Conservation (phyloP, 768 basidiomycete species). For the Collybia sp. region DNA sequence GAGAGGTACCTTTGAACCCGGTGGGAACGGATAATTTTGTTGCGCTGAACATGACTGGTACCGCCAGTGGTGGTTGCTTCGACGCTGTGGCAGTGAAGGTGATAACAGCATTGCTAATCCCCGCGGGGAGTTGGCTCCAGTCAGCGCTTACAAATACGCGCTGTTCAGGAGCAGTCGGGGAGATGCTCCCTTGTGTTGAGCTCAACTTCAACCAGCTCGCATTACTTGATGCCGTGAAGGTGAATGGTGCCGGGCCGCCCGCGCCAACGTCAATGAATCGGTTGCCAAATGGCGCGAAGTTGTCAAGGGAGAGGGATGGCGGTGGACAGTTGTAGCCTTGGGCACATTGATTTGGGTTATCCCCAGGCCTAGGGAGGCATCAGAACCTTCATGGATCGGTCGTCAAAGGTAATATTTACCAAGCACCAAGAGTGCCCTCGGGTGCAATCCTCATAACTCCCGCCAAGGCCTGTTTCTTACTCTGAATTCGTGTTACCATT, state of each 20-base stretch:
- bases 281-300: conserved; percentile 48
- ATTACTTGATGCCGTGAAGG: conserved; percentile 44
- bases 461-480: conserved; percentile 50
- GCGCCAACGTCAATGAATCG: conserved; percentile 59
- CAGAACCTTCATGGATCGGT: not conserved
- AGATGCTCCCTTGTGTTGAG: conserved; percentile 42
- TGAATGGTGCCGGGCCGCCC: conserved; percentile 55
- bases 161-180: conserved; percentile 39
- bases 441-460: conserved; percentile 63
- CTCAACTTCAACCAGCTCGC: conserved; percentile 50
- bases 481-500: conserved; percentile 42
- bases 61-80: conserved; percentile 29
- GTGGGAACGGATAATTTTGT: conserved; percentile 32
- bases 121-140: conserved; percentile 45
- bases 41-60: conserved; percentile 27
- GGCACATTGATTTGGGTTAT: conserved; percentile 55
- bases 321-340: conserved; percentile 41
- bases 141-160: conserved; percentile 59
- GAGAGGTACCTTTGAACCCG: conserved; percentile 44
- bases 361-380: conserved; percentile 50
- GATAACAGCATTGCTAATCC: conserved; percentile 31
- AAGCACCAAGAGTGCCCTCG: conserved; percentile 62
- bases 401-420: conserved; percentile 26
- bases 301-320: conserved; percentile 50
- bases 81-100: conserved; percentile 41